phyloP scores from a whole-genome alignment of 192 early-diverging fungal genomes.

The Podila epicladia region DNA sequence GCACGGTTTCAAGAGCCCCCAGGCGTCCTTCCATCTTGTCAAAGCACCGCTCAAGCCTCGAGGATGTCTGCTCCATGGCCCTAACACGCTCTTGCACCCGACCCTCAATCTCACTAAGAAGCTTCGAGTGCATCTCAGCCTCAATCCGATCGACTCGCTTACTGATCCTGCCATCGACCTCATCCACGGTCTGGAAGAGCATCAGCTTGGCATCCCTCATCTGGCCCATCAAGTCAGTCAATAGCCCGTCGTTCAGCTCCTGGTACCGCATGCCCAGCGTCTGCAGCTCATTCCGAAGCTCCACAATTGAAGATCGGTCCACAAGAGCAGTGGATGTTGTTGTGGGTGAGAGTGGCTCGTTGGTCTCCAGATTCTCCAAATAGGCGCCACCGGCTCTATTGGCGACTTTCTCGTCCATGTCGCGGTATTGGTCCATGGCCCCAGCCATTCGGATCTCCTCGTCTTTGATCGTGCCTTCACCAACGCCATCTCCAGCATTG shows the following conservation, averaged over 20 bases:
- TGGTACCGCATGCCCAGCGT: constrained; percentile 37
- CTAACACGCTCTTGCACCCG: constrained; percentile 40
- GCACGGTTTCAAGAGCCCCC: constrained; percentile 38
- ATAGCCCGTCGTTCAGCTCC: constrained; percentile 45
- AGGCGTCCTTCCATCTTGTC: constrained; percentile 47
- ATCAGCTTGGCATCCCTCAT: constrained; percentile 49
- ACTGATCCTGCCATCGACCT: constrained; percentile 48
- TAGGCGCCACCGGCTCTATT: constrained; percentile 19
- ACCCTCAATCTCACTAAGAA: constrained; percentile 48
- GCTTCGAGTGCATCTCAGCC: constrained; percentile 50
- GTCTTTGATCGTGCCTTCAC: constrained; percentile 29
- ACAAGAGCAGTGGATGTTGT: constrained; percentile 9
- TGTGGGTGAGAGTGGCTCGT: not conserved
- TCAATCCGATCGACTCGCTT: constrained; percentile 47
- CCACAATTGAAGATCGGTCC: constrained; percentile 30
- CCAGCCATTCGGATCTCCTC: constrained; percentile 20
- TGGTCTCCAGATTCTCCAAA: constrained; percentile 16
- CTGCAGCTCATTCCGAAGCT: constrained; percentile 40
- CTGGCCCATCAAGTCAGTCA: constrained; percentile 48
- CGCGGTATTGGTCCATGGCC: constrained; percentile 38
- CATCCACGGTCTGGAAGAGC: constrained; percentile 49
- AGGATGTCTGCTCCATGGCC: constrained; percentile 46
- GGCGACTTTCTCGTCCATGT: constrained; percentile 28
- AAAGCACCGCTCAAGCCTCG: constrained; percentile 43
- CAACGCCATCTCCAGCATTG: constrained; percentile 32